Evolutionary conservation across 2,329 filamentous ascomycete genomes (phyloP), one percentile per base, ranked within the genome.

Genomic region (Neopestalotiopsis clavispora): DNA sequence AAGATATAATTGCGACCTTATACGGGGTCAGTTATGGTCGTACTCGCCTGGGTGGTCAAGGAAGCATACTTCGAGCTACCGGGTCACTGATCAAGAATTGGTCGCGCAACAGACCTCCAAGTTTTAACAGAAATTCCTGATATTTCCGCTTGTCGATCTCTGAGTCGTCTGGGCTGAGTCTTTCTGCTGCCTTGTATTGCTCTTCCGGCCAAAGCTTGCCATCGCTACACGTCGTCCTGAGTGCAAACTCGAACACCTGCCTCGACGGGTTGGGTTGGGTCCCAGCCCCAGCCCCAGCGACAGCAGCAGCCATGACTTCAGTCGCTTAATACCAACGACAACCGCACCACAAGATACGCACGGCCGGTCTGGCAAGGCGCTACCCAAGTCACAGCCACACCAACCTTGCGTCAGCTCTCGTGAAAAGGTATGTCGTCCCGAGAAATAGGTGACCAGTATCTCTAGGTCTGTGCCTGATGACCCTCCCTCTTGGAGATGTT

Each of bases 131-230:
- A 60, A 64, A 71, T 28, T 68, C 61, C 28, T 45, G 23, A 20
- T 69, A 66, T 45, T 64, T 68, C 23, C 20, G 52, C 49, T 70
- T 67, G 30, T 70, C 67, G 40, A 63, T 60, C 40, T 69, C 67
- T 20, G 68, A 52, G n/a, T 12, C 40, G n/a, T 64, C 61, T 28
- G 61, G 52, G 20, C 38, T 28, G 7, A 71, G 61, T 20, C 58
- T 65, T 14, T 64, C 59, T 4, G 57, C 52, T 23, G 34, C 28
- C 49, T 65, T 67, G 61, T 58, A 70, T 30, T 70, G 63, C 23
- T 66, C 40, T 4, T 71, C 69, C 10, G 40, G 23, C 68, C 68
- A 71, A 5, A 40, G n/a, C 56, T 65, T 71, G 3, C 72, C 74
- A 68, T 67, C 66, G 30, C 71, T 72, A 20, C 52, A 58, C 1